These are phyloP conservation scores for Leptographium wingfieldii DNA, from an alignment of 2,329 filamentous ascomycete species.

Conservation along the genomic window DNA sequence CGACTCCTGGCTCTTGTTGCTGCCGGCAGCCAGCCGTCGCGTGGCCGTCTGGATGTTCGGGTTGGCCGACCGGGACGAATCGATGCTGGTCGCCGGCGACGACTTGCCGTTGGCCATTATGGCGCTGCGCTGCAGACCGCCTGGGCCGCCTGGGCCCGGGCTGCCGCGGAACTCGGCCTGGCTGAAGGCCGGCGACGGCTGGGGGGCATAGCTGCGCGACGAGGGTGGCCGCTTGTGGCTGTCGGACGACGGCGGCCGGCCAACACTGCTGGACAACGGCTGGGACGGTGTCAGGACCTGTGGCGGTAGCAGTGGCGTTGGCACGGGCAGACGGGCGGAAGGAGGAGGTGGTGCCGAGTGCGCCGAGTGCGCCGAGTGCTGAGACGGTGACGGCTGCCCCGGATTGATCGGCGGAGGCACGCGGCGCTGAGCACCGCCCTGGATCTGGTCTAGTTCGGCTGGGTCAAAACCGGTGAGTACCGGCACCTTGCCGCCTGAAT, in stretches of 20 bases:
- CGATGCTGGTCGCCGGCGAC: slow-evolving; percentile 40
- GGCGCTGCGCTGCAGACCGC: slow-evolving; percentile 15
- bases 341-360: slow-evolving; percentile 13
- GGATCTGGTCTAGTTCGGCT: slow-evolving; percentile 62
- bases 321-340: background rate
- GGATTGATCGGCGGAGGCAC: slow-evolving; percentile 15
- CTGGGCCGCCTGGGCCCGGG: too few species aligned
- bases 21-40: slow-evolving; percentile 32
- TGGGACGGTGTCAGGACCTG: background rate
- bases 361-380: background rate
- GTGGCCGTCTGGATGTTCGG: slow-evolving; percentile 21
- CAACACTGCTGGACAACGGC: background rate
- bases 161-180: background rate
- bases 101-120: slow-evolving; percentile 21
- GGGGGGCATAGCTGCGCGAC: background rate
- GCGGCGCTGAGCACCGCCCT: slow-evolving; percentile 39
- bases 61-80: slow-evolving; percentile 31
- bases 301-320: background rate
- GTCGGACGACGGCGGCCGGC: background rate
- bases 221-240: background rate
- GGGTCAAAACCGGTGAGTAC: slow-evolving; percentile 72
- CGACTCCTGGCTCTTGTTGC: slow-evolving; percentile 47
- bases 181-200: background rate
- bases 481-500: slow-evolving; percentile 75
- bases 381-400: background rate